Percentiles rank a stretch among this genome's conserved stretches.
Conservation (phyloP, 352 stramenopile genomes). For the Aphanomyces cochlioides region DNA sequence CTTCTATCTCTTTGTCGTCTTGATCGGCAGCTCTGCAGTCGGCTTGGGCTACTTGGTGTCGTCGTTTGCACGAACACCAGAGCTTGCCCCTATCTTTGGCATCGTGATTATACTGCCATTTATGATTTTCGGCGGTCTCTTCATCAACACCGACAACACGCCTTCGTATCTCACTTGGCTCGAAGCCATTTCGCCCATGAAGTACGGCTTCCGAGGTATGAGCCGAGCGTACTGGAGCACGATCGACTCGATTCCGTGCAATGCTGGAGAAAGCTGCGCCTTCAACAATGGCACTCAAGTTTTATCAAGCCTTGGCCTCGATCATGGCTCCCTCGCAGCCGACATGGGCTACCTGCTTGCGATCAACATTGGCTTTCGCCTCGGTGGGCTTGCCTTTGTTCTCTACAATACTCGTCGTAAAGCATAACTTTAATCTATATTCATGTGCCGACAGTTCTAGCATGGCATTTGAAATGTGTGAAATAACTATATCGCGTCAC, state of each 20-base stretch:
- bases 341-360: slow-evolving; percentile 9
- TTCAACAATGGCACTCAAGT: background rate
- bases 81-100: slow-evolving; percentile 42
- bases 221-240: slow-evolving; percentile 27
- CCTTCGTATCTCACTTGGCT: slow-evolving; percentile 49
- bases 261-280: background rate
- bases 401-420: slow-evolving; percentile 11
- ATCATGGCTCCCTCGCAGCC: background rate
- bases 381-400: background rate
- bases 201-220: slow-evolving; percentile 40
- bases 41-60: slow-evolving; percentile 42
- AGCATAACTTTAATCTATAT: background rate
- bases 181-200: slow-evolving; percentile 45
- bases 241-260: slow-evolving; percentile 16
- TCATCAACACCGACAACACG: slow-evolving; percentile 43
- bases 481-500: background rate
- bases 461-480: background rate
- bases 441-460: background rate
- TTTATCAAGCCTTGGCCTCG: background rate
- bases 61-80: slow-evolving; percentile 34
- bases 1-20: slow-evolving; percentile 42
- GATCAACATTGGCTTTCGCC: slow-evolving; percentile 22
- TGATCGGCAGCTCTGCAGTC: slow-evolving; percentile 39
- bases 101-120: slow-evolving; percentile 42
- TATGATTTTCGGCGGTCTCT: slow-evolving; percentile 44